These are phyloP conservation scores for Wickerhamiella parazyma DNA, from an alignment of 805 yeast species.

Conservation along the genomic window DNA sequence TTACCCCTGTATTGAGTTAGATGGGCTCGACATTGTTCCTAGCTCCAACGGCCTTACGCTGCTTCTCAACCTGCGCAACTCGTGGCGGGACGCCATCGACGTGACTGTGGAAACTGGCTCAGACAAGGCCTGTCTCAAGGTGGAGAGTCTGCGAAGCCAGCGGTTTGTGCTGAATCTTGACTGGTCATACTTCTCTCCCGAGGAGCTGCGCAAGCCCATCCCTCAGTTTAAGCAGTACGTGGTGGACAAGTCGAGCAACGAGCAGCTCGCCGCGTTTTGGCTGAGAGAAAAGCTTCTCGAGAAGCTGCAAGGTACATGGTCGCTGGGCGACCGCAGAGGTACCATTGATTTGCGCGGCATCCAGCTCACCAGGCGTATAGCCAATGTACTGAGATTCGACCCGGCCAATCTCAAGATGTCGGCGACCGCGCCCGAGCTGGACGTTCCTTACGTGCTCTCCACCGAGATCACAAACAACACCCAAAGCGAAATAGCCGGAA, in stretches of 20 bases:
- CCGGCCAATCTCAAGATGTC: background rate
- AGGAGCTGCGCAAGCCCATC: constrained; percentile 37
- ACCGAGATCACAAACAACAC: constrained; percentile 40
- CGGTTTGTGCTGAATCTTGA: constrained; percentile 61
- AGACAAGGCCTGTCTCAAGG: constrained; percentile 1
- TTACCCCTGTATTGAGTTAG: constrained; percentile 57
- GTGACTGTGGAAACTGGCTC: constrained; percentile 21
- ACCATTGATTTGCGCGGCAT: constrained; percentile 52
- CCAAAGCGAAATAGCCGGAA: constrained; percentile 33
- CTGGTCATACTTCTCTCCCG: constrained; percentile 34
- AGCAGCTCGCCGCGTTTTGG: constrained; percentile 72
- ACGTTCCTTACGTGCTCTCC: constrained; percentile 38
- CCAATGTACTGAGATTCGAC: constrained; percentile 29
- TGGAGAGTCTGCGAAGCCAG: constrained; percentile 32
- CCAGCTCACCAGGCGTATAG: constrained; percentile 48
- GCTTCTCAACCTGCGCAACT: constrained; percentile 68
- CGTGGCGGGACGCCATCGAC: constrained; percentile 46
- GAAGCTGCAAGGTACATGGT: constrained; percentile 56
- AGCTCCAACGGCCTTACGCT: constrained; percentile 36
- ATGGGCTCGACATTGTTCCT: constrained; percentile 59
- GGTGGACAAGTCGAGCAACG: constrained; percentile 36
- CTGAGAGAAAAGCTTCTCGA: constrained; percentile 51
- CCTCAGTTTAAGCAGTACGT: constrained; percentile 70
- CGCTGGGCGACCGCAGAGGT: constrained; percentile 33
- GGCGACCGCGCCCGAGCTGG: constrained; percentile 22